Base-by-base conservation (phyloP, 371 early-diverging fungal species). In the Mortierella polycephala region DNA sequence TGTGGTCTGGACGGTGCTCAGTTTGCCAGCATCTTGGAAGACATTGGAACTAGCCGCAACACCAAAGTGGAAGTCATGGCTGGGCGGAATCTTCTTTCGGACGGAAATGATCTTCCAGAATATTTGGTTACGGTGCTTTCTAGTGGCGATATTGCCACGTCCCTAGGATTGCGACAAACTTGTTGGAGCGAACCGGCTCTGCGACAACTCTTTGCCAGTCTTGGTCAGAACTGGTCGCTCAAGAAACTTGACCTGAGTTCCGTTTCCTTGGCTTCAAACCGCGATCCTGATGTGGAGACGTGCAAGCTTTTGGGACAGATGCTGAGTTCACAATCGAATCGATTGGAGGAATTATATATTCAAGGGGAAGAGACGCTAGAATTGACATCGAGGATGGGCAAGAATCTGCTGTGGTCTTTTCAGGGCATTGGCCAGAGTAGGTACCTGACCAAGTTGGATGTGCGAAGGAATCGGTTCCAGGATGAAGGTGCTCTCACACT, bases 231-330 rank as follows among this genome's bases (percentile, higher is more conserved):
- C 62, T 69, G 75, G 69, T 55, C 67, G 0, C 53, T 75, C 42
- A 75, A 69, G 55, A 58, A 60, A 10, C 52, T 75, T 18, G 75
- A 75, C 49, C 62, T 75, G 30, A 66, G 69, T 20, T 46, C 75
- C 12, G 75, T 75, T 6, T 75, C 75, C 3, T 16, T 75, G 42
- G 70, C 58, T 9, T 75, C 75, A 40, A 69, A 62, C 59, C 66
- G 75, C 9, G 75, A 75, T 47, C 75, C 75, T 12, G 75, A 75
- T 58, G 75, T 75, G n/a, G 75, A 75, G 45, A 75, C 69, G 5
- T 75, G 75, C 51, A 64, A 75, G 41, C 37, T 75, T 16, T 23
- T 75, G 45, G 75, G 75, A 0, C 70, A 69, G 55, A 75, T 75
- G 75, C 18, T 75, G 40, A 65, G 70, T 37, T n/a, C 75, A 7